These are phyloP conservation scores for Combretum micranthum DNA, from an alignment of 345 rosid species.

Conservation along the genomic window DNA sequence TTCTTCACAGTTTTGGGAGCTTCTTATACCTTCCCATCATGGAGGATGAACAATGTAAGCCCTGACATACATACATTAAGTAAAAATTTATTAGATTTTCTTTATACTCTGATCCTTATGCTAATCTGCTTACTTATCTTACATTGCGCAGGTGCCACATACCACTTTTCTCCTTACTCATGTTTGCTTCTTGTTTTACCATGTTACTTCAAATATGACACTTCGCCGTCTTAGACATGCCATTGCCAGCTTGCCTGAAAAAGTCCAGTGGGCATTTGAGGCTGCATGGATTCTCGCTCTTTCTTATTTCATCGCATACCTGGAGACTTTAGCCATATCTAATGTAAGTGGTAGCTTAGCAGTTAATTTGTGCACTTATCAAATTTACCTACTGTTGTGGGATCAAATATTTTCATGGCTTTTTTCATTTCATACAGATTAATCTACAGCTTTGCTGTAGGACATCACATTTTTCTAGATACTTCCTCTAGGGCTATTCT, in stretches of 20 bases:
- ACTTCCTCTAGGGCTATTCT: no score
- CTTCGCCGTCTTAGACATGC: conserved; percentile 74
- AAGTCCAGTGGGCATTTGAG: conserved; percentile 57
- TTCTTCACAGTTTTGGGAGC: conserved; percentile 97
- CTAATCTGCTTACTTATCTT: not conserved
- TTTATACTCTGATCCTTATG: not conserved
- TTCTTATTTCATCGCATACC: conserved; percentile 90
- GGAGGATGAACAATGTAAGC: conserved; percentile 97
- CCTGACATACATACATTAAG: not conserved
- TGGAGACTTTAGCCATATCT: conserved; percentile 89
- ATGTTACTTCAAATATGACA: conserved; percentile 83
- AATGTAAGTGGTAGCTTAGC: conserved; percentile 46
- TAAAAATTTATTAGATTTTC: not conserved
- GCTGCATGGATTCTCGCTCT: conserved; percentile 88
- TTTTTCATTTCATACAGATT: no score
- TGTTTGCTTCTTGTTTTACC: conserved; percentile 93
- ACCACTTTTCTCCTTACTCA: conserved; percentile 91
- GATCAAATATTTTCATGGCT: no score
- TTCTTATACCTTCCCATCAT: conserved; percentile 94
- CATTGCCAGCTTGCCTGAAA: conserved; percentile 57
- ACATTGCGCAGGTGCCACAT: conserved; percentile 76
- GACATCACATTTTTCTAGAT: no score
- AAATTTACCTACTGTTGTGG: no score
- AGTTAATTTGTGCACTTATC: no score
- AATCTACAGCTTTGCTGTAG: no score